Conservation (phyloP, 2,329 filamentous ascomycete genomes). For the Monosporascus sp. region DNA sequence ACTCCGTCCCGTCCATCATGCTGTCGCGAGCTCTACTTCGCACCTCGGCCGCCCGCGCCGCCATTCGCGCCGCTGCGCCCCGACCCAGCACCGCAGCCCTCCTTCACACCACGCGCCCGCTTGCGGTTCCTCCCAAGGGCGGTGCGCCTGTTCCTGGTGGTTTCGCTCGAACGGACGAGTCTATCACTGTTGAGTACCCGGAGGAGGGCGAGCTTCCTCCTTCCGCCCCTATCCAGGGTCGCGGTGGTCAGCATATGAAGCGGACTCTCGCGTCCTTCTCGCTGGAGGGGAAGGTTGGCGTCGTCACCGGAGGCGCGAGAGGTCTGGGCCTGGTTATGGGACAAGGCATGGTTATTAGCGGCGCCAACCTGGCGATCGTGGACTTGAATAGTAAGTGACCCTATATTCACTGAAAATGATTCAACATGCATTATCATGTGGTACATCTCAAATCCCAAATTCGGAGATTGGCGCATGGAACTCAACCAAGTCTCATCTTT, state of each 20-base stretch:
- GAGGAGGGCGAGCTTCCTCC: slow-evolving; percentile 67
- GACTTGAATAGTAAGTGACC: slow-evolving; percentile 75
- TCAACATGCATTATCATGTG: background rate
- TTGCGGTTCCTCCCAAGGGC: slow-evolving; percentile 16
- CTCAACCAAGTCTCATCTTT: background rate
- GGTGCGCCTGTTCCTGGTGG: slow-evolving; percentile 43
- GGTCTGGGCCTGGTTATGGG: slow-evolving; percentile 90
- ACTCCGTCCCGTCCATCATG: slow-evolving; percentile 5
- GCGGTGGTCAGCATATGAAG: slow-evolving; percentile 76
- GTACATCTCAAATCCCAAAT: background rate
- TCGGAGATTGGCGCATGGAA: background rate
- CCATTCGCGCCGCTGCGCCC: slow-evolving; percentile 10
- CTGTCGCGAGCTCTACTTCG: slow-evolving; percentile 13
- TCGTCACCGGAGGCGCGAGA: slow-evolving; percentile 87
- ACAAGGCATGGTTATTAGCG: slow-evolving; percentile 82
- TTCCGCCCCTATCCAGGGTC: slow-evolving; percentile 64
- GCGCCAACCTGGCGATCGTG: slow-evolving; percentile 84
- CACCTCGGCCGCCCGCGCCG: slow-evolving; percentile 12
- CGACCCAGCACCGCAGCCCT: slow-evolving; percentile 13
- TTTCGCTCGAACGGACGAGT: slow-evolving; percentile 75
- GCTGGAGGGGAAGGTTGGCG: slow-evolving; percentile 72
- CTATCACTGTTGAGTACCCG: slow-evolving; percentile 73
- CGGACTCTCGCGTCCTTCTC: slow-evolving; percentile 83
- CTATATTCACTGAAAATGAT: too few species aligned
- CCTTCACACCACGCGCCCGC: slow-evolving; percentile 21